A percentile compares a stretch with the other conserved stretches of the same genome.
Conservation (phyloP, 306 rosid species). For the Citrullus mucosospermus region DNA sequence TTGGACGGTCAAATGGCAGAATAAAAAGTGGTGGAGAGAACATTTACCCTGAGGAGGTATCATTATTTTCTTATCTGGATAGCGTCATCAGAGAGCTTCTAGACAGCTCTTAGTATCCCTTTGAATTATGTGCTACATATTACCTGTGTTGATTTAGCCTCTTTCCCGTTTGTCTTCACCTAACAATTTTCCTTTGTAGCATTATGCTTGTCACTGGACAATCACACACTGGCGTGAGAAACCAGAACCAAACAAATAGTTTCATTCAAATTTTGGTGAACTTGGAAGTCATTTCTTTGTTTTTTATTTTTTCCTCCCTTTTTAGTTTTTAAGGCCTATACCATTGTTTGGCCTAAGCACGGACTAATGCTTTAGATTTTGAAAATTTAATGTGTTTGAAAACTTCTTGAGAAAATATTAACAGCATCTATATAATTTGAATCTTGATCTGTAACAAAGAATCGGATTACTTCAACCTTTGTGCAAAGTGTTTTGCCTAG, state of each 20-base stretch:
- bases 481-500: neutral
- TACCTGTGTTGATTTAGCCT: neutral
- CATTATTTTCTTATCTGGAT: neutral
- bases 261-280: neutral
- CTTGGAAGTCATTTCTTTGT: neutral
- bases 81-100: neutral
- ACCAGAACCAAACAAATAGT: neutral
- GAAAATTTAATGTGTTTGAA: neutral
- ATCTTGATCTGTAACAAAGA: neutral
- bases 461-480: neutral
- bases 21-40: slow-evolving; percentile 95
- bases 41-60: slow-evolving; percentile 88
- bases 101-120: neutral
- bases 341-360: neutral
- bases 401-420: neutral
- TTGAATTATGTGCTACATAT: neutral
- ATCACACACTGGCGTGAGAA: neutral
- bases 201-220: neutral
- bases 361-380: neutral
- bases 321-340: neutral
- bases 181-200: neutral
- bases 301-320: neutral
- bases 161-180: neutral
- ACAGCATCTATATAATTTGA: neutral
- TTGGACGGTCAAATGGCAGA: slow-evolving; percentile 60